phyloP scores from a whole-genome alignment of 2,329 filamentous ascomycete species.

The Talaromyces pinophilus region DNA sequence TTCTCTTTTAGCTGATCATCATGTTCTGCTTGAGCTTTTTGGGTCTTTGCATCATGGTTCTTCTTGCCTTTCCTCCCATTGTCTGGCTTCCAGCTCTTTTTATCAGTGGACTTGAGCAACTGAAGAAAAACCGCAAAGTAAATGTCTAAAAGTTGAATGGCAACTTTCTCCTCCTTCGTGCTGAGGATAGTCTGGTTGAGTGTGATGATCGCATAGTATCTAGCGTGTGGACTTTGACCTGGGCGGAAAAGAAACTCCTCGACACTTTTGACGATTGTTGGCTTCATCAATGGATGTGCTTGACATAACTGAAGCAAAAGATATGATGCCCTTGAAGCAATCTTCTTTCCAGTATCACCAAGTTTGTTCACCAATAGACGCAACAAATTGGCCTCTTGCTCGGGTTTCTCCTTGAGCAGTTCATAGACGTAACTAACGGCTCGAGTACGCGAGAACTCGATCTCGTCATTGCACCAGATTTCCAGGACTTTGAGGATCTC shows the following conservation, averaged over 20 bases:
- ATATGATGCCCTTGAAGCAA: constrained; percentile 89
- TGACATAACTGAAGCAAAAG: constrained; percentile 88
- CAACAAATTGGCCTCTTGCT: constrained; percentile 93
- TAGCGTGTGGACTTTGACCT: constrained; percentile 82
- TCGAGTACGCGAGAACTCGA: constrained; percentile 85
- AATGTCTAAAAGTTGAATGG: constrained; percentile 78
- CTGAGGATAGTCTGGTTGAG: constrained; percentile 95
- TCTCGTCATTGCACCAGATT: constrained; percentile 90
- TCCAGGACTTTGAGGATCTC: constrained; percentile 89
- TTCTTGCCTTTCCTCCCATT: constrained; percentile 55
- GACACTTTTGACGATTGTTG: constrained; percentile 77
- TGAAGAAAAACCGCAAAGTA: constrained; percentile 89
- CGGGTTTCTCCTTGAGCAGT: constrained; percentile 89
- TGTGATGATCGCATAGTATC: constrained; percentile 95
- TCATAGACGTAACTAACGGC: constrained; percentile 91
- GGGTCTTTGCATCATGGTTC: constrained; percentile 43
- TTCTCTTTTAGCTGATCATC: constrained; percentile 81
- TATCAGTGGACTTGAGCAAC: constrained; percentile 64
- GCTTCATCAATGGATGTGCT: constrained; percentile 90
- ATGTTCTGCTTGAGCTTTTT: constrained; percentile 41
- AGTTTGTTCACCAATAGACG: constrained; percentile 94
- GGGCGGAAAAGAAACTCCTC: constrained; percentile 88
- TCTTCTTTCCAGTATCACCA: constrained; percentile 92
- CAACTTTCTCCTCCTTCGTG: constrained; percentile 76
- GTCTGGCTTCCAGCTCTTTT: constrained; percentile 42